A percentile compares a stretch with the other conserved stretches of the same genome.
Conservation (phyloP, 495 filamentous ascomycete species). For the Usnea hakonensis region DNA sequence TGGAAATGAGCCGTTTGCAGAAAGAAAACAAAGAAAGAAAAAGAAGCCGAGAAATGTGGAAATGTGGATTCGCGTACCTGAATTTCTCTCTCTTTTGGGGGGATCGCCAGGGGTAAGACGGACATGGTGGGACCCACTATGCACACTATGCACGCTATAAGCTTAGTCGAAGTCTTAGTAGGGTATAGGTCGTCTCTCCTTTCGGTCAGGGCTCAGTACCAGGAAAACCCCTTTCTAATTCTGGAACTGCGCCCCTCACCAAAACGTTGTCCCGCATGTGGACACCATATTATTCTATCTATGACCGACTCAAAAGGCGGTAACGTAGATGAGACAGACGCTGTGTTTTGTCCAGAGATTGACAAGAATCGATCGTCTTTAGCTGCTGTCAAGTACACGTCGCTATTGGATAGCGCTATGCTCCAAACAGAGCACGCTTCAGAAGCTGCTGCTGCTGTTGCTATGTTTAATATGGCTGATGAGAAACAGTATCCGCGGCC, state of each 20-base stretch:
- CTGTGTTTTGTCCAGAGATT: too few relatives aligned
- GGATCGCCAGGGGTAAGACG: not conserved
- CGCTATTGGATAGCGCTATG: too few relatives aligned
- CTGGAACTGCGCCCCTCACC: not conserved
- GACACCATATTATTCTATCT: too few relatives aligned
- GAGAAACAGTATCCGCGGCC: not conserved
- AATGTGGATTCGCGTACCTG: not conserved
- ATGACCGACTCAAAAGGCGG: too few relatives aligned
- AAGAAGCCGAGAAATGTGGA: too few relatives aligned
- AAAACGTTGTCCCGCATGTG: not conserved
- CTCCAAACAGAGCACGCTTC: not conserved
- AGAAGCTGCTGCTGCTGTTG: not conserved
- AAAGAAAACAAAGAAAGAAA: not conserved
- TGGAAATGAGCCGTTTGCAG: too few relatives aligned
- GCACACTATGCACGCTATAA: too few relatives aligned
- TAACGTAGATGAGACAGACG: too few relatives aligned
- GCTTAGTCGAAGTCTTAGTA: not conserved
- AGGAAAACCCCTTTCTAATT: not conserved
- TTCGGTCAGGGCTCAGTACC: conserved; percentile 2
- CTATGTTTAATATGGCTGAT: not conserved
- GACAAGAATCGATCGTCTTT: too few relatives aligned
- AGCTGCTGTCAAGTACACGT: too few relatives aligned
- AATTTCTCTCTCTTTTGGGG: not conserved
- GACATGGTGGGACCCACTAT: not conserved
- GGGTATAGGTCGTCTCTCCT: not conserved